A percentile compares a stretch with the other conserved stretches of the same genome.
Conservation (phyloP, 2,329 filamentous ascomycete species). For the Paraconiothyrium brasiliense region DNA sequence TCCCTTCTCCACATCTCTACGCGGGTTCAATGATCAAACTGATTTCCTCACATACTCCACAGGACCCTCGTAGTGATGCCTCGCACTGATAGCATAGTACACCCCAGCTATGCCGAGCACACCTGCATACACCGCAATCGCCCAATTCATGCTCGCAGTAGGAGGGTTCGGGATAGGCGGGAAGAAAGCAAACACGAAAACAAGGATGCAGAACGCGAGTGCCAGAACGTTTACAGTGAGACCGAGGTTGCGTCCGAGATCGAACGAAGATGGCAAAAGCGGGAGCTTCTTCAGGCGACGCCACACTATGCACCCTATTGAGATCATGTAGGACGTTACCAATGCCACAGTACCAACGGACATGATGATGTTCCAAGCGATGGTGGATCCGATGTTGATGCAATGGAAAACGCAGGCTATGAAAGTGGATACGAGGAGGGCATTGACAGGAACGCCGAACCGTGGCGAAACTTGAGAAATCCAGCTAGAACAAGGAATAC, state of each 20-base stretch:
- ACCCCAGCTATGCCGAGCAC: constrained; percentile 52
- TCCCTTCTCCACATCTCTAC: neutral
- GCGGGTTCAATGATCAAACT: neutral
- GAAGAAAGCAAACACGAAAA: constrained; percentile 56
- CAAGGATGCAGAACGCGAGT: constrained; percentile 48
- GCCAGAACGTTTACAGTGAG: constrained; percentile 52
- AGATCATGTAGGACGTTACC: constrained; percentile 40
- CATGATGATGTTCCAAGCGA: constrained; percentile 27
- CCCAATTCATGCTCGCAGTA: constrained; percentile 56
- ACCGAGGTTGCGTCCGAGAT: constrained; percentile 53
- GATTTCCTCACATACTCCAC: constrained; percentile 26
- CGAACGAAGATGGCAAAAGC: constrained; percentile 56
- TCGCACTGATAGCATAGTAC: constrained; percentile 52
- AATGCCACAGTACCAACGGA: constrained; percentile 25
- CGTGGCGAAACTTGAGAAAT: constrained; percentile 4
- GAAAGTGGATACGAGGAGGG: constrained; percentile 49
- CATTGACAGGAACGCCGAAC: constrained; percentile 49
- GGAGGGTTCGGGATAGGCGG: constrained; percentile 35
- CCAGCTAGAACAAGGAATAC: constrained; percentile 12
- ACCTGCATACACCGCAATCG: constrained; percentile 52
- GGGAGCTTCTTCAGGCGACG: constrained; percentile 53
- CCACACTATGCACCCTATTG: constrained; percentile 56
- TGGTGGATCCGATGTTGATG: constrained; percentile 58
- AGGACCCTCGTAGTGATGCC: constrained; percentile 47
- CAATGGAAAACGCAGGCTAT: constrained; percentile 54